Evolutionary conservation across 306 rosid genomes (phyloP).

Genomic region (Citrullus colocynthis): DNA sequence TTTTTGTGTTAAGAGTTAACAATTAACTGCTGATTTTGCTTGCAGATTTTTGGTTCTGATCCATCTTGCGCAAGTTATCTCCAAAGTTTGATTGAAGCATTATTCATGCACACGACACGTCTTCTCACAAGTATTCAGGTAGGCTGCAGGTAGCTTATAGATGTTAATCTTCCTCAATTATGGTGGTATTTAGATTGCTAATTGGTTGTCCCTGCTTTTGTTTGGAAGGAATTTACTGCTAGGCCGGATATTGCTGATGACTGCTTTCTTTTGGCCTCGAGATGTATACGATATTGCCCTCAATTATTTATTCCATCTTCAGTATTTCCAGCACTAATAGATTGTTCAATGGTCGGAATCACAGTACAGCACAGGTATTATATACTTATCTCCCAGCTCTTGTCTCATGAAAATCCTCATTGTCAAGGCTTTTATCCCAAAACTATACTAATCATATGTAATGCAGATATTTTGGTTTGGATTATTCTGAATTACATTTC

Average conservation of each 20-base stretch:
- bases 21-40: slow-evolving; percentile 17
- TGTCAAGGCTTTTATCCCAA: background rate
- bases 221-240: slow-evolving; percentile 87
- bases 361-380: slow-evolving; percentile 85
- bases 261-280: slow-evolving; percentile 91
- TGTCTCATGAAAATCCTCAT: background rate
- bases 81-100: slow-evolving; percentile 78
- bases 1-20: slow-evolving; percentile 3
- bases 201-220: slow-evolving; percentile 12
- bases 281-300: slow-evolving; percentile 99
- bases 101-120: slow-evolving; percentile 68
- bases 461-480: background rate
- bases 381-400: slow-evolving; percentile 10
- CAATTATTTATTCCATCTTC: slow-evolving; percentile 85
- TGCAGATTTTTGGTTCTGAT: slow-evolving; percentile 98
- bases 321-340: slow-evolving; percentile 78
- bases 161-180: slow-evolving; percentile 5
- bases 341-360: slow-evolving; percentile 93
- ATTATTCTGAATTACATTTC: background rate
- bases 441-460: background rate
- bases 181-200: background rate
- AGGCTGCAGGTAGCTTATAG: background rate
- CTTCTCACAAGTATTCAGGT: slow-evolving; percentile 92
- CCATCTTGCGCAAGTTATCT: slow-evolving; percentile 87
- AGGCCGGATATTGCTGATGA: slow-evolving; percentile 99